Base-by-base conservation (phyloP, 116 monocot genomes). In the Posidonia oceanica region DNA sequence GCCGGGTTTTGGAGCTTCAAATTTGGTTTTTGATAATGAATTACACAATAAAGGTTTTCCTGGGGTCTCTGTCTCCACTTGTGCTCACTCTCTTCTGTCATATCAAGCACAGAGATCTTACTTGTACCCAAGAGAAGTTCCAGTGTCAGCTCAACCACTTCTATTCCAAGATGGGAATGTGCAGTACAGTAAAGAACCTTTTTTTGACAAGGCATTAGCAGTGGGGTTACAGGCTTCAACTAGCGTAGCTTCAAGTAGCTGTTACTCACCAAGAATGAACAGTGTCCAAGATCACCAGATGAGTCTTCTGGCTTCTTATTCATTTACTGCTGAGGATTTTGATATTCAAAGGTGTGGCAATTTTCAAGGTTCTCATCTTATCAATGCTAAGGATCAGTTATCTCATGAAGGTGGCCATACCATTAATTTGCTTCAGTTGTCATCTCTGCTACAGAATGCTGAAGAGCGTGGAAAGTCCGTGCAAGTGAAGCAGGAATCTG, bases 11-110 rank as follows among this genome's bases (percentile, higher is more conserved):
- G 55, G 23, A 7, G 14, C 55, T 17, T 69, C 38, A 20, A 39
- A 7, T 16, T 20, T 38, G 41, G 20, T 52, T 22, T 51, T 44
- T 14, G 68, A 68, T 14, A 53, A 5, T 52, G 52, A 15, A 13
- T 44, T 21, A 1, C 40, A 53, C 48, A 71, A 20, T 15, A 58
- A 40, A 42, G 42, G 14, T 61, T 61, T 48, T 42, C 55, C 39
- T 40, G 44, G 13, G 29, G 23, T 61, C 60, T 21, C 71, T 59
- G 48, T 15, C 39, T 59, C 71, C 38, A 18, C 14, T 61, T 23
- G 71, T 61, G 71, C 51, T 71, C 71, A 40, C 61, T 71, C 71
- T 71, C 71, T 71, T 71, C 71, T 71, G 71, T 71, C 71, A 48
- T 71, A 61, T 44, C 70, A 57, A 58, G n/a, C 70, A 20, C 56